These are phyloP conservation scores for Suillus brevipes DNA, from an alignment of 768 basidiomycete species.

Conservation along the genomic window DNA sequence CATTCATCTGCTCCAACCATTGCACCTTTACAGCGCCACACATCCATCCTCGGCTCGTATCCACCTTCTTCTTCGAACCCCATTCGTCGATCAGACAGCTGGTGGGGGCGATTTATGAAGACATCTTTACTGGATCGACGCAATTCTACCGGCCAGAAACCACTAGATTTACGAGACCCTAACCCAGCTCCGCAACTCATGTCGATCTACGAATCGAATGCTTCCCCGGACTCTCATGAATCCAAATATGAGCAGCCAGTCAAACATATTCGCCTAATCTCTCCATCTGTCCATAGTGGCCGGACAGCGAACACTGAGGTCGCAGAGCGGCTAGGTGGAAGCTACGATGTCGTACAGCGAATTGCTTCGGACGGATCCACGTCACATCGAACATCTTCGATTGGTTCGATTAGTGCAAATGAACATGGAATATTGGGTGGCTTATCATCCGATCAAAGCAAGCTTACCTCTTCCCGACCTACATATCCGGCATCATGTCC, in stretches of 20 bases:
- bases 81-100: conserved; percentile 67
- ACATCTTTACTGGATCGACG: conserved; percentile 64
- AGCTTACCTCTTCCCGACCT: conserved; percentile 18
- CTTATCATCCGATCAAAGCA: conserved; percentile 11
- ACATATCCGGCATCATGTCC: conserved; percentile 8
- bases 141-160: conserved; percentile 37
- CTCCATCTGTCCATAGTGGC: conserved; percentile 52
- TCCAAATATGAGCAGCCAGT: conserved; percentile 17
- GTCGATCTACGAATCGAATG: conserved; percentile 52
- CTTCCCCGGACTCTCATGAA: conserved; percentile 12
- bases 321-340: conserved; percentile 63
- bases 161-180: conserved; percentile 73
- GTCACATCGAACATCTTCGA: conserved; percentile 25
- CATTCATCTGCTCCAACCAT: conserved; percentile 32
- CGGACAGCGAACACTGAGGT: conserved; percentile 68
- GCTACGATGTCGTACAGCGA: conserved; percentile 71
- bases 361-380: conserved; percentile 31
- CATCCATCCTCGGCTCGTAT: conserved; percentile 45
- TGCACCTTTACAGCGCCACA: conserved; percentile 33
- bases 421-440: conserved; percentile 18
- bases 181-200: conserved; percentile 69
- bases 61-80: conserved; percentile 43
- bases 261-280: conserved; percentile 36
- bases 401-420: conserved; percentile 25
- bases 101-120: conserved; percentile 77